Percentiles rank a stretch among this genome's conserved stretches.
Evolutionary conservation across 2,329 filamentous ascomycete species (phyloP).

Genomic region (Coniosporium tulheliwenetii): DNA sequence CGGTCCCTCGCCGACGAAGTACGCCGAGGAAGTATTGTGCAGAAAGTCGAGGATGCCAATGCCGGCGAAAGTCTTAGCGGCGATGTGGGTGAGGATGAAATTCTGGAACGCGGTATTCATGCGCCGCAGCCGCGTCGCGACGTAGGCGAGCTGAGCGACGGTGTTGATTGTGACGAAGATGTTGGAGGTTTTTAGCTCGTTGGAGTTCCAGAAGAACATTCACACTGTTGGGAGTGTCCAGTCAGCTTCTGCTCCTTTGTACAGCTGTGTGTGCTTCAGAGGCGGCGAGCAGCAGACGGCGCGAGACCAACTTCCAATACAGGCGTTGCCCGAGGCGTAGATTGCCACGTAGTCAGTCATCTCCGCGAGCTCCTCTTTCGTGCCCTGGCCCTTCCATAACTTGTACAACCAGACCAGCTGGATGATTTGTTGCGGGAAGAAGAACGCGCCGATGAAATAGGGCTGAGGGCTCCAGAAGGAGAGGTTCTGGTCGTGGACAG

Average conservation of each 20-base stretch:
- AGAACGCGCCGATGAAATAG: conserved; percentile 43
- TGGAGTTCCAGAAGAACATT: conserved; percentile 48
- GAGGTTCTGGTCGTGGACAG: conserved; percentile 40
- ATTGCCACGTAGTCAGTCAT: conserved; percentile 40
- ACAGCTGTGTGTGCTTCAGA: neutral
- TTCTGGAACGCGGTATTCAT: conserved; percentile 35
- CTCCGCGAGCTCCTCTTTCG: conserved; percentile 26
- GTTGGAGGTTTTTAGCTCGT: conserved; percentile 34
- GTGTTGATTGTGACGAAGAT: conserved; percentile 42
- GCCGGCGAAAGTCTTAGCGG: conserved; percentile 43
- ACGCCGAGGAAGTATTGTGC: conserved; percentile 42
- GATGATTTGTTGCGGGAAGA: conserved; percentile 45
- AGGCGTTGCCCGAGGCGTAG: conserved; percentile 41
- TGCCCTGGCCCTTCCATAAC: conserved; percentile 33
- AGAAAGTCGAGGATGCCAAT: conserved; percentile 44
- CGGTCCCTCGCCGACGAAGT: conserved; percentile 33
- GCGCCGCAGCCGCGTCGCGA: conserved; percentile 29
- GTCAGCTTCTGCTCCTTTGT: neutral
- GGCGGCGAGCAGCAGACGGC: too few relatives aligned
- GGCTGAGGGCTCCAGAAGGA: conserved; percentile 44
- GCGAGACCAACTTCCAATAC: conserved; percentile 35
- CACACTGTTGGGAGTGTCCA: conserved; percentile 21
- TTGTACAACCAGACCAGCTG: conserved; percentile 43
- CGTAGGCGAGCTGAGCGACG: conserved; percentile 37
- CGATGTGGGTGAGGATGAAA: conserved; percentile 41